Base-by-base conservation (phyloP, 345 rosid genomes). In the Salix caprea region DNA sequence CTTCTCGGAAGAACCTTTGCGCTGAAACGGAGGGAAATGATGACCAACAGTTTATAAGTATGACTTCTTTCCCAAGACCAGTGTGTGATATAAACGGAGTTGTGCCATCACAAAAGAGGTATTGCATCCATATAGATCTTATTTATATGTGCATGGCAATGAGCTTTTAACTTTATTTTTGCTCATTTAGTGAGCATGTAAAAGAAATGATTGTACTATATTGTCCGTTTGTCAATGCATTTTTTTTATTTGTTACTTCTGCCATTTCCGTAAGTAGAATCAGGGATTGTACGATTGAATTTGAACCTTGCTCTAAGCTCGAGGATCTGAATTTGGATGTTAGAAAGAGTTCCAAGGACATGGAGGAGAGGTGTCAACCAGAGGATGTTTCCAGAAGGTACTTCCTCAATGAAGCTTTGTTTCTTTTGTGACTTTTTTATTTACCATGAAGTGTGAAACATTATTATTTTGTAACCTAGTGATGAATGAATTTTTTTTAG, bases 261-360 rank as follows among this genome's bases (percentile, higher is more conserved):
- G 16, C 52, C 23, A 28, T 69, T 82, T 70, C 21, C 76, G 28
- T 32, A 67, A 68, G 64, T 80, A 85, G 90, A 83, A 82, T 77
- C 73, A 81, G 76, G 82, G 89, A 87, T 48, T 75, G 69, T 77
- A 83, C 86, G n/a, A 70, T 79, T 84, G 91, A 87, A 66, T 91
- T 89, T 82, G 97, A 89, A 74, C 88, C 92, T 72, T 88, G 94
- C 84, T 84, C 88, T 79, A 90, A 88, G 91, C 90, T 91, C 2
- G 89, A 85, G 89, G 91, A 85, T 77, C 85, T 91, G 65, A 91
- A 85, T 86, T 84, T 91, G 92, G 91, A 89, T 79, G 92, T 86
- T 71, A 79, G 84, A 78, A 89, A 85, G 87, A 80, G 82, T 74
- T 73, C 84, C 54, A 82, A 78, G 70, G 82, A 75, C 50, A 65